Evolutionary conservation across 352 stramenopile genomes (phyloP).

Genomic region (Pythium volutum): DNA sequence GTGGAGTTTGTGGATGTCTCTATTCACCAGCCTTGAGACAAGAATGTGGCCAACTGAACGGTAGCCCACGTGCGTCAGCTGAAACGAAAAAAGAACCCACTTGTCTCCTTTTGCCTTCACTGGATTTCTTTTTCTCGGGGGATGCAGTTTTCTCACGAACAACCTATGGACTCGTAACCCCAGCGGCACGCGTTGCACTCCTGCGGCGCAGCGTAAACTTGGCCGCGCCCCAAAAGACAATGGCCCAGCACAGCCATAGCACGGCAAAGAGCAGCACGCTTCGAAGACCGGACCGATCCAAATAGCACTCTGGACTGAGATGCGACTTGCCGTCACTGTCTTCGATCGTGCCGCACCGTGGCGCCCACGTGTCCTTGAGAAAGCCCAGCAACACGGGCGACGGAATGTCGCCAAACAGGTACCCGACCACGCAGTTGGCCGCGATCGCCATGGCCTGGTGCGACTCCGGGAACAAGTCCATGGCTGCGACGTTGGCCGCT

Average conservation of each 20-base stretch:
- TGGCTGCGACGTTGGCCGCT: constrained; percentile 81
- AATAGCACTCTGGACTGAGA: constrained; percentile 60
- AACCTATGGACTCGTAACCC: too few species aligned
- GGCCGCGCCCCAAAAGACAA: constrained; percentile 60
- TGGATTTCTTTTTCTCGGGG: too few species aligned
- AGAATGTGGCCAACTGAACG: too few species aligned
- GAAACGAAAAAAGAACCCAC: too few species aligned
- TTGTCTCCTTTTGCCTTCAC: too few species aligned
- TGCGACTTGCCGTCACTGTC: constrained; percentile 41
- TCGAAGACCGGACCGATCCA: constrained; percentile 54
- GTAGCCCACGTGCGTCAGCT: too few species aligned
- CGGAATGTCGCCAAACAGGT: constrained; percentile 94
- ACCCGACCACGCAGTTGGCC: constrained; percentile 89
- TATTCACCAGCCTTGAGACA: too few species aligned
- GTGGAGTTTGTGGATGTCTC: too few species aligned
- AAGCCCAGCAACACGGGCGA: constrained; percentile 90
- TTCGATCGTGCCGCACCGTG: constrained; percentile 75
- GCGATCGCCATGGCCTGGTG: constrained; percentile 88
- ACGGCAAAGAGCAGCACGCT: constrained; percentile 71
- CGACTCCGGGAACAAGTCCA: constrained; percentile 86
- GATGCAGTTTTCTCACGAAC: too few species aligned
- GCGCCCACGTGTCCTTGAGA: constrained; percentile 91
- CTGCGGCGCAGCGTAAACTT: background rate
- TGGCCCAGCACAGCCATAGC: constrained; percentile 67
- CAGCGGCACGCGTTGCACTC: too few species aligned